Evolutionary conservation across 768 basidiomycete genomes (phyloP).

Genomic region (Coprinellus aureogranulatus): DNA sequence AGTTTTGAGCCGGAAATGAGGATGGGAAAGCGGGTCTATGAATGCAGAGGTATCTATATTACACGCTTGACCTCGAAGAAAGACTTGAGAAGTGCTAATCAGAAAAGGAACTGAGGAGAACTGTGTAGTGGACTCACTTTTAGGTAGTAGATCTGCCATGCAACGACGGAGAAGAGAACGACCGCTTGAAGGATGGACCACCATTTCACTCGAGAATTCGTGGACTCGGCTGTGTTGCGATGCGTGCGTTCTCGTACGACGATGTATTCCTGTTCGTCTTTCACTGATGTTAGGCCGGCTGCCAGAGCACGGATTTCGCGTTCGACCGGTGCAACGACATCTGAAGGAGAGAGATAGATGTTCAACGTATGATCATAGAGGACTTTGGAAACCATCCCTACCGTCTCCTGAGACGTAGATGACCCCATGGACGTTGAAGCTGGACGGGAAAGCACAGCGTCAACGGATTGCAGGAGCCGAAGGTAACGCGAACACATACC

Average conservation of each 20-base stretch:
- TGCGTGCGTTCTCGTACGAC: conserved; percentile 90
- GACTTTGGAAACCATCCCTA: too few species aligned
- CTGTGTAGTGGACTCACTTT: conserved; percentile 51
- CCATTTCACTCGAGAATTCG: conserved; percentile 96
- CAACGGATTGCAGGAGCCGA: not conserved
- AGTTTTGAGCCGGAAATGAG: too few species aligned
- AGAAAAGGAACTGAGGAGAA: not conserved
- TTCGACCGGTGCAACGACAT: conserved; percentile 92
- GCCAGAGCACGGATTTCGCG: conserved; percentile 87
- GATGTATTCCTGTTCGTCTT: conserved; percentile 99
- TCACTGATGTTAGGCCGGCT: conserved; percentile 79
- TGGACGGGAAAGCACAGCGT: too few species aligned
- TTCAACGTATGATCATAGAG: too few species aligned
- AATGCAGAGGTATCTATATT: conserved; percentile 44
- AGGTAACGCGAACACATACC: conserved; percentile 44
- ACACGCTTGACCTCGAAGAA: conserved; percentile 93
- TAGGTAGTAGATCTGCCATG: conserved; percentile 97
- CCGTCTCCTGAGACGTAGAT: conserved; percentile 92
- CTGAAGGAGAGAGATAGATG: conserved; percentile 38
- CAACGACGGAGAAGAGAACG: conserved; percentile 86
- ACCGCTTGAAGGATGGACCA: conserved; percentile 92
- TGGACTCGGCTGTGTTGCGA: conserved; percentile 90
- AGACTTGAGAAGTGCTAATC: conserved; percentile 42
- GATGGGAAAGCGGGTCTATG: not conserved
- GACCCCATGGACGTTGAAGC: conserved; percentile 98